Percentiles rank a stretch among this genome's conserved stretches.
These are phyloP conservation scores for Ceratobasidium sp. DNA, from an alignment of 1,284 basidiomycete genomes.

Conservation along the genomic window DNA sequence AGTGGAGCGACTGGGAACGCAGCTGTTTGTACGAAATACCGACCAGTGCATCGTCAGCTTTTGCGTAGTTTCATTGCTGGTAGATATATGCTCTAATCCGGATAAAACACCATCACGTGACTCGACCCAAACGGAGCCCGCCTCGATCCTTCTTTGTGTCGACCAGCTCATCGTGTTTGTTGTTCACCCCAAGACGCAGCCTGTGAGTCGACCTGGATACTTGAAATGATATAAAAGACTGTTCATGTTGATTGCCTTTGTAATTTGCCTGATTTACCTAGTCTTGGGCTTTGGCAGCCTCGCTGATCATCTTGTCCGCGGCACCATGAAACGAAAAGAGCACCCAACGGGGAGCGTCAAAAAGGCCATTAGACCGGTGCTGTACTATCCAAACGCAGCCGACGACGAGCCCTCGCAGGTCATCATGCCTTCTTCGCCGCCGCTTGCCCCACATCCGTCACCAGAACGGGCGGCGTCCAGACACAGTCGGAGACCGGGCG, in stretches of 20 bases:
- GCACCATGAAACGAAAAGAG: constrained; percentile 32
- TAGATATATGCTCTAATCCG: neutral
- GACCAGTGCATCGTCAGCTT: no score
- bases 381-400: constrained; percentile 18
- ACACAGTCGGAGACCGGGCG: neutral
- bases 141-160: constrained; percentile 24
- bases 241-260: neutral
- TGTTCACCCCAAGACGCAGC: neutral
- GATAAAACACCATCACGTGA: constrained; percentile 25
- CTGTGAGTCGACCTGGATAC: neutral
- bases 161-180: neutral
- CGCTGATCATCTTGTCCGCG: neutral
- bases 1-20: neutral
- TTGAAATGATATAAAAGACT: neutral
- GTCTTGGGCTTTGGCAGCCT: neutral
- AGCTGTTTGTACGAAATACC: no score
- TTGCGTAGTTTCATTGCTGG: neutral
- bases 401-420: constrained; percentile 7
- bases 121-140: constrained; percentile 27
- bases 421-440: constrained; percentile 26
- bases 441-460: neutral
- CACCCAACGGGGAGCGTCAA: neutral
- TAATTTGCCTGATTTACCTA: neutral
- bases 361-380: neutral
- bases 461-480: neutral